These are phyloP conservation scores for Blastomyces percursus DNA, from an alignment of 2,329 filamentous ascomycete genomes.

Conservation along the genomic window DNA sequence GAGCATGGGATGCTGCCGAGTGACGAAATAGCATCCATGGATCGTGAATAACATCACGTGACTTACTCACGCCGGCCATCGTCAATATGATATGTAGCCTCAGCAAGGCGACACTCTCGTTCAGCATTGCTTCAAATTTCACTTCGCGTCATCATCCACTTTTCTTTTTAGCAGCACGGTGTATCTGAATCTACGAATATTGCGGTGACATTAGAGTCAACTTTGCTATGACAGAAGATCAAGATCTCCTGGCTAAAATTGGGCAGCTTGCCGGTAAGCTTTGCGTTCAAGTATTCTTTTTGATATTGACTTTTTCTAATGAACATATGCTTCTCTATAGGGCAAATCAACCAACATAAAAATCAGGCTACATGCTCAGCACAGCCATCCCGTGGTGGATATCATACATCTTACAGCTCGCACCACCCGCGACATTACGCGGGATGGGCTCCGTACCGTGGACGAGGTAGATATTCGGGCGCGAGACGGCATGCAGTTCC, in stretches of 20 bases:
- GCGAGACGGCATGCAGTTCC: slow-evolving; percentile 29
- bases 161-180: background rate
- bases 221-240: slow-evolving; percentile 40
- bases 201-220: background rate
- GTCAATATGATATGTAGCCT: too few relatives aligned
- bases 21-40: background rate
- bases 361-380: slow-evolving; percentile 35
- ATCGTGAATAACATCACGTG: background rate
- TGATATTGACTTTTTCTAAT: slow-evolving; percentile 19
- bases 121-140: background rate
- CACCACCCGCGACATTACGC: slow-evolving; percentile 14
- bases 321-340: slow-evolving; percentile 31
- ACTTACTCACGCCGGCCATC: background rate
- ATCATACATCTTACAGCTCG: slow-evolving; percentile 19
- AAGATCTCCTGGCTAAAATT: slow-evolving; percentile 46
- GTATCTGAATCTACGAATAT: background rate
- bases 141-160: background rate
- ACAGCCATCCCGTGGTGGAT: slow-evolving; percentile 16
- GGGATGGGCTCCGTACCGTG: slow-evolving; percentile 36
- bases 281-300: slow-evolving; percentile 15
- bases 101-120: background rate
- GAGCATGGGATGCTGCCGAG: background rate
- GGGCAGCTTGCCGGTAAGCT: slow-evolving; percentile 46
- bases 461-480: slow-evolving; percentile 29
- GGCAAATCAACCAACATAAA: slow-evolving; percentile 71